Percentiles rank a stretch among this genome's conserved stretches.
Conservation (phyloP, 2,329 filamentous ascomycete genomes). For the Trichoderma semiorbis region DNA sequence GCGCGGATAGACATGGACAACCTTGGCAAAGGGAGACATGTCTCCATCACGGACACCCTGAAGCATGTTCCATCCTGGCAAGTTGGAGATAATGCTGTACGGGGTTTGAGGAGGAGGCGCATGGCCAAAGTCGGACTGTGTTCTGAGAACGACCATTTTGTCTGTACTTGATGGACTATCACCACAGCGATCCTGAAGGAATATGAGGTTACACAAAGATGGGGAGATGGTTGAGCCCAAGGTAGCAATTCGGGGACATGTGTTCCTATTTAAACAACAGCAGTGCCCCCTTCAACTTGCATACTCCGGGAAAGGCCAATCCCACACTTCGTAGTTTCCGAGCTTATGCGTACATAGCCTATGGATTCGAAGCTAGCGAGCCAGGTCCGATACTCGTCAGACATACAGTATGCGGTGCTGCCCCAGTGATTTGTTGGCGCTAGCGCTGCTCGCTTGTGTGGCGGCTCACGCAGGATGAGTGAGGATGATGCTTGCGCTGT, state of each 20-base stretch:
- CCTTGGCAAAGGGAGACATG: slow-evolving; percentile 28
- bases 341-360: not conserved
- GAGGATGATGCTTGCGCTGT: not conserved
- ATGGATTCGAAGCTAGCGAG: not conserved
- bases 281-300: not conserved
- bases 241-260: not conserved
- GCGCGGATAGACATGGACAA: slow-evolving; percentile 47
- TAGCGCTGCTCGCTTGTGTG: not conserved
- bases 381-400: not conserved
- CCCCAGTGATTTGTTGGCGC: not conserved
- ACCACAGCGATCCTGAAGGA: not conserved
- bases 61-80: slow-evolving; percentile 42
- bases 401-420: not conserved
- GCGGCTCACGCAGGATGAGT: slow-evolving; percentile 10
- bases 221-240: not conserved
- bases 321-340: not conserved
- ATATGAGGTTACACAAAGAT: not conserved
- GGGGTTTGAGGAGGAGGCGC: slow-evolving; percentile 46
- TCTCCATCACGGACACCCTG: slow-evolving; percentile 42
- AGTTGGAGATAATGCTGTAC: slow-evolving; percentile 46
- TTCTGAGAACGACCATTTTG: slow-evolving; percentile 36
- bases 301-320: not conserved
- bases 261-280: not conserved
- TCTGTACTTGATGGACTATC: not conserved
- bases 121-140: slow-evolving; percentile 41